Evolutionary conservation across 2,329 filamentous ascomycete species (phyloP), one percentile per base, ranked within the genome.

Genomic region (Botrytis medusae): DNA sequence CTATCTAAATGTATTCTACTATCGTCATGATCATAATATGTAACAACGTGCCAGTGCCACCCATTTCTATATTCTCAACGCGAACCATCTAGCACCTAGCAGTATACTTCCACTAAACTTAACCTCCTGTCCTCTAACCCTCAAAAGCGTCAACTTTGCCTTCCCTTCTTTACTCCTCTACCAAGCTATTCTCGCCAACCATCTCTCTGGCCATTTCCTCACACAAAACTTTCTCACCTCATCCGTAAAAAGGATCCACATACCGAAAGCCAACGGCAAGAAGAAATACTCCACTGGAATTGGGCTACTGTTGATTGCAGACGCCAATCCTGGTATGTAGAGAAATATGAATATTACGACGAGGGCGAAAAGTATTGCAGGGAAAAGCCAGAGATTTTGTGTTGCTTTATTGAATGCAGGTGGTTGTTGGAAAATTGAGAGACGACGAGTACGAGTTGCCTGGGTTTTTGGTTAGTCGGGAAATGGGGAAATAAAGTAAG

Each of bases 221-320:
- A 92, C 87, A 34, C 83, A 82, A 70, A 83, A 90, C 81, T 93
- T 93, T 73, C 91, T 85, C 20, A 77, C 82, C 82, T 93, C 92
- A 78, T 94, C 91, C 14, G 92, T 79, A 22, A 89, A 77, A 69
- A 93, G 80, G 40, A 92, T 84, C 0, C 83, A 88, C 44, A 91
- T 74, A 0, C 92, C 93, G 80, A 94, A 93, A 0, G 88, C 86
- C 79, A 92, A 88, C 0, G 92, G 92, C 68, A 95, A 80, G 80
- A 95, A 94, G 87, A 90, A 95, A 77, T 94, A 85, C 81, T 92
- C 91, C 0, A 89, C 88, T 0, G 92, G 91, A 0, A 94, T 88
- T 0, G 83, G 80, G 0, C 88, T 85, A 0, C 91, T 93, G n/a
- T 82, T 86, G 4, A 93, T 82, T 1, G 87, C 84, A 1, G 81